Evolutionary conservation across 2,329 filamentous ascomycete genomes (phyloP).

Genomic region (Stagonosporopsis rhizophila): DNA sequence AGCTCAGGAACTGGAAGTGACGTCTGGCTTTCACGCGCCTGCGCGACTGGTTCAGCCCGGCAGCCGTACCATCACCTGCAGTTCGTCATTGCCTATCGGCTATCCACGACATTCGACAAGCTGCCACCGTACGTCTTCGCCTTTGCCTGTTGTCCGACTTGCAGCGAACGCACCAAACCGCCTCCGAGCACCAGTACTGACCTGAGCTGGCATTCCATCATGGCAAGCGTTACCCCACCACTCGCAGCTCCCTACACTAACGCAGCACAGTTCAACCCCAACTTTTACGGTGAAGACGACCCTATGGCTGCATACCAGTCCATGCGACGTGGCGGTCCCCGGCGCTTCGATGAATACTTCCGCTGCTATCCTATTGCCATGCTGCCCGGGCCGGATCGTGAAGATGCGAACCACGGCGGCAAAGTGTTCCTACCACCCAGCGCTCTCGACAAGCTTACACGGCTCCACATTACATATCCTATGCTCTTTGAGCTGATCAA

Average conservation of each 20-base stretch:
- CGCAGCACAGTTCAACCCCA: slow-evolving; percentile 48
- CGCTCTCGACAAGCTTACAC: slow-evolving; percentile 93
- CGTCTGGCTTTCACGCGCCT: slow-evolving; percentile 20
- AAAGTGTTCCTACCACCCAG: slow-evolving; percentile 98
- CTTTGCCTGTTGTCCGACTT: not conserved
- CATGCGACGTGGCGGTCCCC: slow-evolving; percentile 60
- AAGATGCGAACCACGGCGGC: slow-evolving; percentile 91
- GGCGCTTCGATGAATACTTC: slow-evolving; percentile 98
- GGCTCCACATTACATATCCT: slow-evolving; percentile 95
- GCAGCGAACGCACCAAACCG: not conserved
- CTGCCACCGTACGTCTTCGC: slow-evolving; percentile 4
- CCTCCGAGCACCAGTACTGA: not conserved
- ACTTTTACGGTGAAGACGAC: slow-evolving; percentile 62
- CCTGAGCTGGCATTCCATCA: slow-evolving; percentile 22
- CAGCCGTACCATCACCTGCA: slow-evolving; percentile 27
- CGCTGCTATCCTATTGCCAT: slow-evolving; percentile 95
- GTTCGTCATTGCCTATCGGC: slow-evolving; percentile 26
- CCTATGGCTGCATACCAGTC: slow-evolving; percentile 63
- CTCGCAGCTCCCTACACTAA: slow-evolving; percentile 26
- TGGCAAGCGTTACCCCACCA: slow-evolving; percentile 44
- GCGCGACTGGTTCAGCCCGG: slow-evolving; percentile 27
- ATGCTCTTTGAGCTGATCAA: slow-evolving; percentile 97
- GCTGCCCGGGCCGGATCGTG: slow-evolving; percentile 87
- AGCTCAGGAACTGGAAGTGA: slow-evolving; percentile 6
- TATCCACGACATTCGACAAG: slow-evolving; percentile 13